phyloP scores from a whole-genome alignment of 768 basidiomycete genomes.

The Pleurotus citrinopileatus region DNA sequence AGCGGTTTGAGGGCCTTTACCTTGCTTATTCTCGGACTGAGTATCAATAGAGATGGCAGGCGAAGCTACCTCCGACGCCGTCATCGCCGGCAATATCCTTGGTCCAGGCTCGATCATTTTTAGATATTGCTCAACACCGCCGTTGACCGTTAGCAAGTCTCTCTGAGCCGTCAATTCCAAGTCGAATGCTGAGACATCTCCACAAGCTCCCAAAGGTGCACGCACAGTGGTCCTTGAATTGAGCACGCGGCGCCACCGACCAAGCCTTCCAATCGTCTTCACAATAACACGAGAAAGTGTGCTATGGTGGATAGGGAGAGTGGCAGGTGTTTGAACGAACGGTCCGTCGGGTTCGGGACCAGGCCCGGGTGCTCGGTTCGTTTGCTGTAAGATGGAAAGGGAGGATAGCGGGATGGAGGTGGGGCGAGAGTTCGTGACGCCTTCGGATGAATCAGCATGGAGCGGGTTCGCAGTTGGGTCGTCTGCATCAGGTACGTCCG shows the following conservation, averaged over 20 bases:
- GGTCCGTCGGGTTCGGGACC: conserved; percentile 23
- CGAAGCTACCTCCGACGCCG: not conserved
- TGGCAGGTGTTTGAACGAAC: conserved; percentile 36
- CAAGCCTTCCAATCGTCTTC: conserved; percentile 79
- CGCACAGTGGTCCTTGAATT: conserved; percentile 39
- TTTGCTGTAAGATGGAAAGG: conserved; percentile 63
- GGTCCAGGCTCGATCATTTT: conserved; percentile 46
- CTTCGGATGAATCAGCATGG: conserved; percentile 42
- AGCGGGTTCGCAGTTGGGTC: conserved; percentile 41
- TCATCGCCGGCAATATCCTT: not conserved
- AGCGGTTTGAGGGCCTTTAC: not conserved
- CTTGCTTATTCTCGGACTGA: not conserved
- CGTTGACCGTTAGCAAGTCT: conserved; percentile 58
- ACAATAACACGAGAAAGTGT: conserved; percentile 74
- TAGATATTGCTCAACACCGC: conserved; percentile 66
- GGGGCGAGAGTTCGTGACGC: conserved; percentile 37
- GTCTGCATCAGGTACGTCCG: conserved; percentile 21
- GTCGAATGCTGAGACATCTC: conserved; percentile 68
- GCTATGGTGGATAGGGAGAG: conserved; percentile 55
- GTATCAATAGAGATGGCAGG: not conserved
- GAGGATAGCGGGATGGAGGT: conserved; percentile 49
- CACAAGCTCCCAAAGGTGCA: conserved; percentile 29
- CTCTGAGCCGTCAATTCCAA: conserved; percentile 58
- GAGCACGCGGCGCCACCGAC: conserved; percentile 79
- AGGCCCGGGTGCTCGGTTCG: conserved; percentile 35